Percentiles rank a stretch among this genome's conserved stretches.
Conservation (phyloP, 208 protist species). For the Trichomonas gallinae region DNA sequence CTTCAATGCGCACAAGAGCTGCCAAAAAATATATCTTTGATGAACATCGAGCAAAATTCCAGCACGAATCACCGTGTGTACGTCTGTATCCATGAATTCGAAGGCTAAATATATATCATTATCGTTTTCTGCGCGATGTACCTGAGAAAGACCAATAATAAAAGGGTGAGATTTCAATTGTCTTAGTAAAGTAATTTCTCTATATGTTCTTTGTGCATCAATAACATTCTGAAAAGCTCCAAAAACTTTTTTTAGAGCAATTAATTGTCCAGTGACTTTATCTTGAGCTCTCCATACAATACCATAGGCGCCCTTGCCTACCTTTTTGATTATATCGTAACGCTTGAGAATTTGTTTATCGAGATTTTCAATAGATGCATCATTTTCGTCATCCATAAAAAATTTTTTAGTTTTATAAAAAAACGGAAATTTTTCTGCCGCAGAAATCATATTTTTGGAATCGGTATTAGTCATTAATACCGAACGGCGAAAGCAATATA, state of each 20-base stretch:
- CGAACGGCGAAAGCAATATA: too few species aligned
- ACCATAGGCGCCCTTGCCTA: constrained; percentile 50
- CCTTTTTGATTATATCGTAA: constrained; percentile 43
- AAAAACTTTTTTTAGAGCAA: constrained; percentile 62
- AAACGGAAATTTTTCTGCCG: neutral
- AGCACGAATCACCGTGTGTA: constrained; percentile 54
- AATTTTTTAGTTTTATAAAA: neutral
- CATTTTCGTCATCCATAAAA: neutral
- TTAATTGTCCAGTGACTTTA: constrained; percentile 34
- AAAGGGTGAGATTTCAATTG: constrained; percentile 46
- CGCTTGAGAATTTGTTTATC: constrained; percentile 47
- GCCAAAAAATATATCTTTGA: constrained; percentile 56
- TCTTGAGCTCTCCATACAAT: constrained; percentile 49
- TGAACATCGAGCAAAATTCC: constrained; percentile 56
- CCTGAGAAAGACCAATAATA: constrained; percentile 52
- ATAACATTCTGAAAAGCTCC: constrained; percentile 56
- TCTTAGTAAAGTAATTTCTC: constrained; percentile 57
- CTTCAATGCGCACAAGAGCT: constrained; percentile 46
- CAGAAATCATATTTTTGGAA: too few species aligned
- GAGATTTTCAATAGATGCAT: constrained; percentile 22
- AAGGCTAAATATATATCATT: constrained; percentile 59
- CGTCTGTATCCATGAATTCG: constrained; percentile 59
- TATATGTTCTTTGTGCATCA: constrained; percentile 56
- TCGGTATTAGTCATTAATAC: too few species aligned
- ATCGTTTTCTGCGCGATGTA: constrained; percentile 58